Evolutionary conservation across 176 grass and related monocot species (phyloP), one percentile per base, ranked within the genome.

Genomic region (Pontederia paniculata): DNA sequence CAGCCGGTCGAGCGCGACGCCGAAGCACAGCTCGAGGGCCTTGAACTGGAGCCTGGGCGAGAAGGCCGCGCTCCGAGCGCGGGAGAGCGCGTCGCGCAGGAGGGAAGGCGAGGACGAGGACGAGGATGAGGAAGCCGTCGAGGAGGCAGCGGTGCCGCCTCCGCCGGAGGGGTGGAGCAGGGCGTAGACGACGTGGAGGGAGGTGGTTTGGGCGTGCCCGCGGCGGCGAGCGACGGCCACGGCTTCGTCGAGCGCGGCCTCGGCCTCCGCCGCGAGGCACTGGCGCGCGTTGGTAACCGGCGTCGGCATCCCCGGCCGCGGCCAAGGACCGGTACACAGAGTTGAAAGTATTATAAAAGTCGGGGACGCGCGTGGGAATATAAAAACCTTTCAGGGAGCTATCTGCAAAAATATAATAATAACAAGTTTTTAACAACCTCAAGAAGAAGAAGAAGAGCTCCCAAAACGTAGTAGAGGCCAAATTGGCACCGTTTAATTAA

Each of bases 21-120:
- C 80, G 78, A 95, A 95, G 78, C 89, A 95, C 10, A 85, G 78
- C 1, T 95, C 79, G 12, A 95, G 78, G 19, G 85, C 89, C 70
- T 86, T 95, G 70, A 95, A 78, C 85, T 95, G 89, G 15, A 95
- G 69, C 2, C 89, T 73, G 7, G 85, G 73, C 1, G 89, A 76
- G 78, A 75, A 86, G 10, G 81, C 81, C 48, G 78, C 65, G 79
- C 85, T 89, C 23, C 89, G 72, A 9, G 81, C 79, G 7, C 81
- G 70, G 0, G 73, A 69, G 12, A 95, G 81, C 1, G 89, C 89
- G 70, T 89, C 85, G 7, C 85, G 81, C 31, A 95, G 83, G n/a
- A 94, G 60, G 23, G 75, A 59, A 9, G 13, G 15, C n/a, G 64
- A 44, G 9, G 23, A 44, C 10, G 64, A 21, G 2, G 60, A 10